A percentile compares a stretch with the other conserved stretches of the same genome.
These are phyloP conservation scores for Eucalyptus lansdowneana DNA, from an alignment of 345 rosid genomes.

Conservation along the genomic window DNA sequence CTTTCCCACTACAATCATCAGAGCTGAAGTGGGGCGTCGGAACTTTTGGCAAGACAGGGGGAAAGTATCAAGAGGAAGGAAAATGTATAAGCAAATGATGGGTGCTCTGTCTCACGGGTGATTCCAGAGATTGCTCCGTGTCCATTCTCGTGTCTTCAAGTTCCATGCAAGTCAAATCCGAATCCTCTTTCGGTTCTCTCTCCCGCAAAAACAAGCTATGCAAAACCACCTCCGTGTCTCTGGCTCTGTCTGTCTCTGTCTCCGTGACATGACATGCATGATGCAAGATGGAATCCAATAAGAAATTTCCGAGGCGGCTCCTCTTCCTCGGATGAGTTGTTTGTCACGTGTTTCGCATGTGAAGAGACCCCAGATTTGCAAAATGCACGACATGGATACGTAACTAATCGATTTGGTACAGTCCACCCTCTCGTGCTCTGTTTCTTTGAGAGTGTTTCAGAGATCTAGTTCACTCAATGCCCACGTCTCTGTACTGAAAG, in stretches of 20 bases:
- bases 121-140: not conserved
- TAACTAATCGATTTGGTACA: not conserved
- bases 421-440: not conserved
- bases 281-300: not conserved
- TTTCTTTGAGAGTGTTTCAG: not conserved
- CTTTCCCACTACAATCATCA: not conserved
- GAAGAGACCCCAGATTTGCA: not conserved
- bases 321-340: not conserved
- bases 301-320: not conserved
- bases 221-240: not conserved
- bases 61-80: not conserved
- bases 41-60: not conserved
- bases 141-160: not conserved
- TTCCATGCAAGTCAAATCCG: not conserved
- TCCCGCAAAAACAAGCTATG: not conserved
- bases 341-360: not conserved
- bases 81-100: not conserved
- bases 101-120: not conserved
- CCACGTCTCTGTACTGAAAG: not conserved
- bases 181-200: not conserved
- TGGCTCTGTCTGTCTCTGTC: not conserved
- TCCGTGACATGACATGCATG: not conserved
- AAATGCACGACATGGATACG: not conserved
- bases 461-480: not conserved
- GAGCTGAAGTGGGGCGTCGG: not conserved